Base-by-base conservation (phyloP, 495 filamentous ascomycete species). In the Annulohypoxylon maeteangense region DNA sequence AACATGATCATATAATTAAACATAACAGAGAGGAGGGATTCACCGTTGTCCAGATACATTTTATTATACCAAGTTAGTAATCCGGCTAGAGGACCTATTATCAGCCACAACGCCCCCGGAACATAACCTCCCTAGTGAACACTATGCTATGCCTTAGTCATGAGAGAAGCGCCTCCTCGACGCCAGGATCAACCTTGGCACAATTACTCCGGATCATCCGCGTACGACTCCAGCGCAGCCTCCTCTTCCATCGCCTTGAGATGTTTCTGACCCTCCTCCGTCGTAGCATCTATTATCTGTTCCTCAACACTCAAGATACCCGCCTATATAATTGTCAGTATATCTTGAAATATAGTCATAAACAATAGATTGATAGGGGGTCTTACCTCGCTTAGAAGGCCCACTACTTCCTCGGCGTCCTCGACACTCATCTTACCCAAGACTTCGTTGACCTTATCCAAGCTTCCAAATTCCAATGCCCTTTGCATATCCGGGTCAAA, bases 401-500 rank as follows among this genome's bases (percentile, higher is more conserved):
- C 91, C 47, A 99, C 94, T 20, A 98, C 78, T 72, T 93, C 91
- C 81, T 99, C 96, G 0, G 96, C 95, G 65, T 98, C 95, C 42
- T 91, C 90, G 0, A 98, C 93, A 64, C 88, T 91, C 94, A 99
- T 93, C 76, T 92, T 92, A 22, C 93, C 95, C n/a, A 99, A 84
- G 8, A 97, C 95, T 82, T 96, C 94, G 81, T 99, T 99, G 47
- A 99, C 94, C 79, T 94, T 90, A 62, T 98, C 95, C 74, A 99
- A 75, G 16, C 85, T 93, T n/a, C 93, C 92, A 20, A 89, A 91
- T 78, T 92, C 90, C 47, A 99, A 79, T 44, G 95, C 95, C 68
- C 88, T 85, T 79, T 90, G 91, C 80, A 99, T 80, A 2, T 92
- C 91, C 14, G 91, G 88, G 32, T 90, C 85, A 83, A 99, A 98